phyloP scores from a whole-genome alignment of 1,284 basidiomycete genomes.

The Afroboletus lepidellus region DNA sequence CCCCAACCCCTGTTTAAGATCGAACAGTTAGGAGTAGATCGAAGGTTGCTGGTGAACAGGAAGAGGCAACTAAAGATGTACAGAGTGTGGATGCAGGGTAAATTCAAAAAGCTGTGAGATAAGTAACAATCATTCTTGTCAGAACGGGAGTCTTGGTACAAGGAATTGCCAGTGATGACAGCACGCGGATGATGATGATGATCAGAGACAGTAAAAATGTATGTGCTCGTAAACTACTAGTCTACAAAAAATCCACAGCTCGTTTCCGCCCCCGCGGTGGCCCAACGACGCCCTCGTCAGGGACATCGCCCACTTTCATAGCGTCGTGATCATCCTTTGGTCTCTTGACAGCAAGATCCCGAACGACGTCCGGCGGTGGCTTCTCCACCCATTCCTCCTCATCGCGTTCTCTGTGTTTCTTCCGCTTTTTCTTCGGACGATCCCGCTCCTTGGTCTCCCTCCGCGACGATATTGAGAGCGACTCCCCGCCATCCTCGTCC shows the following conservation, averaged over 20 bases:
- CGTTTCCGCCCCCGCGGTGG: slow-evolving; percentile 51
- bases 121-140: not conserved
- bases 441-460: slow-evolving; percentile 39
- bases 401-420: slow-evolving; percentile 42
- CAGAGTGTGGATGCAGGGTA: slow-evolving; percentile 91
- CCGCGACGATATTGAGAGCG: slow-evolving; percentile 28
- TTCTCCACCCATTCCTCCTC: slow-evolving; percentile 37
- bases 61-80: slow-evolving; percentile 96
- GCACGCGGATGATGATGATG: too few relatives aligned
- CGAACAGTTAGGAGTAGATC: slow-evolving; percentile 81
- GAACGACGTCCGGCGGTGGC: slow-evolving; percentile 24
- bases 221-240: too few relatives aligned
- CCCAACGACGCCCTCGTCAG: slow-evolving; percentile 12
- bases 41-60: slow-evolving; percentile 87
- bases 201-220: too few relatives aligned
- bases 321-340: slow-evolving; percentile 3
- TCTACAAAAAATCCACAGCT: slow-evolving; percentile 56
- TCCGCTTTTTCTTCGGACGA: slow-evolving; percentile 47
- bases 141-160: too few relatives aligned
- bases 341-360: slow-evolving; percentile 12
- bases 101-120: slow-evolving; percentile 48
- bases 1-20: slow-evolving; percentile 59
- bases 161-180: too few relatives aligned
- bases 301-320: slow-evolving; percentile 3
- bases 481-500: slow-evolving; percentile 56